A percentile compares a stretch with the other conserved stretches of the same genome.
Evolutionary conservation across 495 filamentous ascomycete genomes (phyloP).

Genomic region (Lophium mytilinum): DNA sequence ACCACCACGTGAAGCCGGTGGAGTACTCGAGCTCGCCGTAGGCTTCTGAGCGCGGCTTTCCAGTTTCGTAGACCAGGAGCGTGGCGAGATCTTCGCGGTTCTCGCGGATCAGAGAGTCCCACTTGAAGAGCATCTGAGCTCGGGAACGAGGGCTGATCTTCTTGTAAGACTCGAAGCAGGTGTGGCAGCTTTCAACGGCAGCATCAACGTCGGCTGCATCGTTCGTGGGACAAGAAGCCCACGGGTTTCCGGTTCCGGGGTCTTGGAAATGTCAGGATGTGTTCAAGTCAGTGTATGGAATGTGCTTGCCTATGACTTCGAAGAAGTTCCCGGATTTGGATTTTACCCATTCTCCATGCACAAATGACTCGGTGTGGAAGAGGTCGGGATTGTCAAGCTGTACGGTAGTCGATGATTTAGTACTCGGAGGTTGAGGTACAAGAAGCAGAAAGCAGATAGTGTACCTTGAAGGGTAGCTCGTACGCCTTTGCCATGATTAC

Average conservation of each 20-base stretch:
- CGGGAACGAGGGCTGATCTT: constrained; percentile 53
- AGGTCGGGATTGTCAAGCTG: constrained; percentile 52
- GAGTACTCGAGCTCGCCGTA: constrained; percentile 43
- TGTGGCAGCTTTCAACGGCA: constrained; percentile 51
- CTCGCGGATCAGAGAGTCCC: constrained; percentile 35
- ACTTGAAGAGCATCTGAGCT: constrained; percentile 53
- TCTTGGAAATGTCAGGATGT: constrained; percentile 32
- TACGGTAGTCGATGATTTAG: background rate
- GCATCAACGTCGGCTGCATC: constrained; percentile 52
- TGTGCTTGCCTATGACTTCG: constrained; percentile 52
- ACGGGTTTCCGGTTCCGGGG: constrained; percentile 56
- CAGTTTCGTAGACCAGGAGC: constrained; percentile 42
- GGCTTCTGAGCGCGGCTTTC: constrained; percentile 41
- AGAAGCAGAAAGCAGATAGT: background rate
- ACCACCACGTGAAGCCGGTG: constrained; percentile 44
- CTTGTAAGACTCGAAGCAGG: constrained; percentile 53
- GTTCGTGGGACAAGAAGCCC: constrained; percentile 56
- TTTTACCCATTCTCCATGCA: constrained; percentile 55
- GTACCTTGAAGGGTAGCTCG: constrained; percentile 8
- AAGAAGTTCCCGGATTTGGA: constrained; percentile 57
- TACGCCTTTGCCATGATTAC: background rate
- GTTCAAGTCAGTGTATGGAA: background rate
- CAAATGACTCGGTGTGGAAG: constrained; percentile 49
- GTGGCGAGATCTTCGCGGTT: constrained; percentile 39
- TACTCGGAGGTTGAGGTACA: background rate